These are phyloP conservation scores for Erodium chrysanthum DNA, from an alignment of 441 rosid genomes.

Conservation along the genomic window DNA sequence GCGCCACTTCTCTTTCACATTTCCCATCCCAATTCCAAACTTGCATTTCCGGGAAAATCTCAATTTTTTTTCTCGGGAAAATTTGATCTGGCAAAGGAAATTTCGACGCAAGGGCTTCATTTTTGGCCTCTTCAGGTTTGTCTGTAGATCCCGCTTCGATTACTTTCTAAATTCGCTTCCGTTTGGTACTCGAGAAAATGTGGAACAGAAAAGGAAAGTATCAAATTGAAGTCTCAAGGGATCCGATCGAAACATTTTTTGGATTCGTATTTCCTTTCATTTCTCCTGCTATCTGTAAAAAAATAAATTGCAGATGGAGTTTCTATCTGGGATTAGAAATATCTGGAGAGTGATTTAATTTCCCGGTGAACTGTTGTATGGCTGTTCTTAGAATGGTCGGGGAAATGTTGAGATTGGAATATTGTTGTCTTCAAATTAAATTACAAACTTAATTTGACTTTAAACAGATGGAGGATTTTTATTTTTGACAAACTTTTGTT, in stretches of 20 bases:
- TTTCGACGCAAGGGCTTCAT: neutral
- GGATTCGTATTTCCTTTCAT: neutral
- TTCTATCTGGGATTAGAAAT: neutral
- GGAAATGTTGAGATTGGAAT: neutral
- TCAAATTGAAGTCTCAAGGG: neutral
- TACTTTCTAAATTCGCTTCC: neutral
- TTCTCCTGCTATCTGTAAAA: neutral
- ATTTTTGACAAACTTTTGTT: neutral
- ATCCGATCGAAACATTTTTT: too few relatives aligned
- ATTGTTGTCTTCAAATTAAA: neutral
- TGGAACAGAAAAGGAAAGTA: neutral
- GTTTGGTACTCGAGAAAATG: conserved; percentile 13
- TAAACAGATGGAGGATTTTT: neutral
- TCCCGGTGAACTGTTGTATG: neutral
- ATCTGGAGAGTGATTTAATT: neutral
- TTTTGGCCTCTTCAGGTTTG: conserved; percentile 15
- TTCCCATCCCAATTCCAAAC: neutral
- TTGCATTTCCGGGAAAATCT: neutral
- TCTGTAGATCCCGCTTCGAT: conserved; percentile 13
- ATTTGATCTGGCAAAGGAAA: neutral
- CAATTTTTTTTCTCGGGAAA: neutral
- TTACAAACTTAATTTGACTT: neutral
- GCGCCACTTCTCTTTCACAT: neutral
- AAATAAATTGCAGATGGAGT: neutral
- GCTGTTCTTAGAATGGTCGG: neutral